Evolutionary conservation across 2,329 filamentous ascomycete species (phyloP).

Genomic region (Ophiostoma triangulosporum): DNA sequence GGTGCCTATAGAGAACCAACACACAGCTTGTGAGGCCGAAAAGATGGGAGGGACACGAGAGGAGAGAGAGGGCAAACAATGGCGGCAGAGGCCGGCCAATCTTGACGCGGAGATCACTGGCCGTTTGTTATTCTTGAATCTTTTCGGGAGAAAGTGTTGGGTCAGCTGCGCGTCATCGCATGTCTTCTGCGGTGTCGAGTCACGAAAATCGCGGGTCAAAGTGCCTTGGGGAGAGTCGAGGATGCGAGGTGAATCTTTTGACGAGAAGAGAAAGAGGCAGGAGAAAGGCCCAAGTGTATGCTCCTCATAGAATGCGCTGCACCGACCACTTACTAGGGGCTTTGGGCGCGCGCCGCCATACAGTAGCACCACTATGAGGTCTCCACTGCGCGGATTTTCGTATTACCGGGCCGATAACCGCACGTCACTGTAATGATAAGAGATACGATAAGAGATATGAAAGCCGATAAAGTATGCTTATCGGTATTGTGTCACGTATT

Average conservation of each 20-base stretch:
- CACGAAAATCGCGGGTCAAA: not conserved
- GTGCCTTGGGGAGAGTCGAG: not conserved
- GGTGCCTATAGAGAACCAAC: not conserved
- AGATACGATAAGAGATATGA: slow-evolving; percentile 9
- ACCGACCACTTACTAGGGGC: not conserved
- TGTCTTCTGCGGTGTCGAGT: not conserved
- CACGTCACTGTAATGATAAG: slow-evolving; percentile 3
- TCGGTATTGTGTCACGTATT: too few relatives aligned
- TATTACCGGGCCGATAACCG: slow-evolving; percentile 5
- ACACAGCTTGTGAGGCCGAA: not conserved
- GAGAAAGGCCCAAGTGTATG: not conserved
- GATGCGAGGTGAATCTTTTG: not conserved
- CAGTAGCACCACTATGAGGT: not conserved
- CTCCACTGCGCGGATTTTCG: slow-evolving; percentile 7
- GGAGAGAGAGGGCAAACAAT: not conserved
- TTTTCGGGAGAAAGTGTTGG: not conserved
- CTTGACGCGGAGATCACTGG: not conserved
- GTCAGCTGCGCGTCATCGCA: not conserved
- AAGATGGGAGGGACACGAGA: not conserved
- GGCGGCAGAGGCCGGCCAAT: not conserved
- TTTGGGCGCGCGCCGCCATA: not conserved
- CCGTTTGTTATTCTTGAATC: not conserved
- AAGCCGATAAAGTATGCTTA: not conserved
- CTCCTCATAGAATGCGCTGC: slow-evolving; percentile 8
- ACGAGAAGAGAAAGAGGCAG: slow-evolving; percentile 1